A percentile compares a stretch with the other conserved stretches of the same genome.
These are phyloP conservation scores for Akanthomyces dipterigenus DNA, from an alignment of 2,329 filamentous ascomycete species.

Conservation along the genomic window DNA sequence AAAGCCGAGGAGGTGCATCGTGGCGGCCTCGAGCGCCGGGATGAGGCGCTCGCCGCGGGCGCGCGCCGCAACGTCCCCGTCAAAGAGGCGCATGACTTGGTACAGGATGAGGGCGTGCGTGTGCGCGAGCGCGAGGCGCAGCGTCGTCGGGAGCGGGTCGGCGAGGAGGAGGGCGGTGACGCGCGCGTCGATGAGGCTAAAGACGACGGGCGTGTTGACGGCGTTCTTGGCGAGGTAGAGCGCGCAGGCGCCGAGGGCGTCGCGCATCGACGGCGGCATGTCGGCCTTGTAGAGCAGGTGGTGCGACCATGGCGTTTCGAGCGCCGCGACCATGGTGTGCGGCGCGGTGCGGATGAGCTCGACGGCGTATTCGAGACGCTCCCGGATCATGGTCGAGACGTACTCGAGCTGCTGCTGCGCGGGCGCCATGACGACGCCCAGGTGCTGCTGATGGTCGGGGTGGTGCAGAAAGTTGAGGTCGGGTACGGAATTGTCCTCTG, in stretches of 20 bases:
- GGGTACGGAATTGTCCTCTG: background rate
- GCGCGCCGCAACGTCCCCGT: conserved; percentile 39
- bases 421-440: conserved; percentile 14
- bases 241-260: conserved; percentile 46
- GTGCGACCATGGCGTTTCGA: conserved; percentile 48
- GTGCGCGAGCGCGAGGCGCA: conserved; percentile 30
- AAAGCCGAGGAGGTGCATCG: conserved; percentile 26
- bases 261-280: conserved; percentile 47
- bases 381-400: conserved; percentile 20
- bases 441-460: background rate
- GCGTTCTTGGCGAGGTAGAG: conserved; percentile 44
- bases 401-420: conserved; percentile 17
- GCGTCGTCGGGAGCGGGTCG: conserved; percentile 23
- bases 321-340: conserved; percentile 40
- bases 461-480: background rate
- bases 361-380: conserved; percentile 37
- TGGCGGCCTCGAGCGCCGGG: conserved; percentile 26
- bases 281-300: conserved; percentile 39
- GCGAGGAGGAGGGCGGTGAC: conserved; percentile 34
- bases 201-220: conserved; percentile 40
- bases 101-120: conserved; percentile 44
- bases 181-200: conserved; percentile 39
- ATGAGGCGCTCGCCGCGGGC: conserved; percentile 30
- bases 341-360: conserved; percentile 46
- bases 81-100: conserved; percentile 43